Base-by-base conservation (phyloP, 352 stramenopile genomes). In the Peronosclerospora sorghi region DNA sequence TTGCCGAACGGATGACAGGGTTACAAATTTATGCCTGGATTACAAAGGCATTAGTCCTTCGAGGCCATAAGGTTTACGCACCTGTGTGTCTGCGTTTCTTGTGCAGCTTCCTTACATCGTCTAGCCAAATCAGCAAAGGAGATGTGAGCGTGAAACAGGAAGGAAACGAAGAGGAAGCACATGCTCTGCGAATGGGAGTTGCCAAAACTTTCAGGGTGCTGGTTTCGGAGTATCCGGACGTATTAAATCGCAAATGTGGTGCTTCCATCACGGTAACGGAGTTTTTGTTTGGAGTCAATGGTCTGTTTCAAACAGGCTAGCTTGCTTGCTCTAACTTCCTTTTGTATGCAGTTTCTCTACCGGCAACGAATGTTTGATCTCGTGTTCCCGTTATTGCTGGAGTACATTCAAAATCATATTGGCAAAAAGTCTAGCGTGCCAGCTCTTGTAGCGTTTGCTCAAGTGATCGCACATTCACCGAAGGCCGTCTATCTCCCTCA, bases 1-100 rank as follows among this genome's bases (percentile, higher is more conserved):
- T 77, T 20, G 20, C 40, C 1, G 69, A 77, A 12, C 72, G 80
- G 8, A 55, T 78, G 29, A 62, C 75, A 20, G 75, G 77, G 32
- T 59, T 92, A 39, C 75, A 90, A 48, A 85, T 88, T 40, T 92
- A 92, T 46, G 72, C 75, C 6, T 90, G 76, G 74, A 81, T 87
- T 51, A 62, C 72, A 10, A 92, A 92, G 61, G 80, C 71, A 32
- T 61, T 92, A 15, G 59, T 92, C 30, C 79, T 92, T 45, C 69
- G 80, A 9, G 77, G 73, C 8, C 77, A 92, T 57, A 73, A 74
- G 42, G 51, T 54, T 36, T 67, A 87, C 41, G 73, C 73, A n/a
- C 65, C 80, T 2, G 48, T 66, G 39, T 87, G 78, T 44, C 49
- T 92, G 18, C 50, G 53, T 9, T 90, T 88, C 46, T 50, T 92